Evolutionary conservation across 306 rosid genomes (phyloP), one percentile per base, ranked within the genome.

Genomic region (Crotalaria pallida): DNA sequence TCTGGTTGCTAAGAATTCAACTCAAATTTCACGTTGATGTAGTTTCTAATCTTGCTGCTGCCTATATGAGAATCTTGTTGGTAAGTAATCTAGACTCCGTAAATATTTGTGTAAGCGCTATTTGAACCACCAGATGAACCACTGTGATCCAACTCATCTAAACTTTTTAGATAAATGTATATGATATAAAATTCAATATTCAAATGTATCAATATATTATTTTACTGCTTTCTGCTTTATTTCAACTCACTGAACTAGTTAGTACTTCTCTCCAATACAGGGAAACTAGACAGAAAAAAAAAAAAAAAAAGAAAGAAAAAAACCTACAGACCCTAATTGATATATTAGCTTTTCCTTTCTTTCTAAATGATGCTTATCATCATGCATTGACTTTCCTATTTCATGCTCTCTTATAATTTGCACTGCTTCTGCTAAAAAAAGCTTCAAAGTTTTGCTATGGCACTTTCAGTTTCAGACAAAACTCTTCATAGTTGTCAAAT

Each of bases 341-440:
- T 31, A 13, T 67, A 36, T 26, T 49, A 34, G 56, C 38, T 33
- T 60, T 13, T 41, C 29, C 44, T 43, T 43, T 73, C 58, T 55
- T 16, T 73, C 50, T 47, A 22, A 43, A 50, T 56, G 41, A 41
- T 24, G 38, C 56, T 58, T 17, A 24, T 33, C 18, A 50, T 71
- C 11, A 21, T 65, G 72, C 58, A 29, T 72, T 81, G 75, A 50
- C 75, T 51, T 61, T 15, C 65, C 18, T 34, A 34, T 34, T 76
- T 50, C 65, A 24, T 16, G 0, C 50, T 71, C 52, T 47, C 64
- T 80, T 52, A 34, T 66, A 65, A 53, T 60, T 56, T 29, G 56
- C 47, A 40, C 58, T 31, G 40, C 24, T 79, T 48, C 31, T 48
- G 58, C 70, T 53, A 36, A 19, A 33, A 56, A 40, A 11, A 16